Percentiles rank a stretch among this genome's conserved stretches.
Conservation (phyloP, 202 grass and related monocot species). For the Schoenoplectus triqueter region DNA sequence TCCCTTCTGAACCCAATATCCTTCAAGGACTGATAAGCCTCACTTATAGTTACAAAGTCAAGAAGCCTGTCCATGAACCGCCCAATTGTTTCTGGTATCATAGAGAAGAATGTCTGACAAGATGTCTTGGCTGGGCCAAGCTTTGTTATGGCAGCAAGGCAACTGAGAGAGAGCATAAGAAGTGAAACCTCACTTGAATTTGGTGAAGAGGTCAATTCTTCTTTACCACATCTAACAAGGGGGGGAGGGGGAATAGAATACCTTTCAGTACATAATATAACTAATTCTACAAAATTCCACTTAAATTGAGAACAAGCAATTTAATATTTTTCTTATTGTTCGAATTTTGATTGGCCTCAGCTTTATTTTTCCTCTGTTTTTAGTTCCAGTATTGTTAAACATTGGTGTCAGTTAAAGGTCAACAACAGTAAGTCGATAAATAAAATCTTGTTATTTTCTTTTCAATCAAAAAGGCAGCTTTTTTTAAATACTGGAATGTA, state of each 20-base stretch:
- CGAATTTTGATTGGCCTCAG: background rate
- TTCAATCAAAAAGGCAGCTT: background rate
- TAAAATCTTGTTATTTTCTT: background rate
- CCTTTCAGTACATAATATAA: background rate
- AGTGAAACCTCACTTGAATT: constrained; percentile 80
- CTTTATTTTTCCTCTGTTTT: background rate
- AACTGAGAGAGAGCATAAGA: constrained; percentile 84
- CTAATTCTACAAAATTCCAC: background rate
- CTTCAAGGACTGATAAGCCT: constrained; percentile 82
- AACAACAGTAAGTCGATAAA: background rate
- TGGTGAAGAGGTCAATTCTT: constrained; percentile 45
- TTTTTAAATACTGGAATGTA: background rate
- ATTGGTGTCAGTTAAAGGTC: background rate
- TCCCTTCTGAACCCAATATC: constrained; percentile 87
- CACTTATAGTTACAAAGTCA: constrained; percentile 77
- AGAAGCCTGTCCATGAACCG: constrained; percentile 96
- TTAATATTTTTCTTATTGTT: background rate
- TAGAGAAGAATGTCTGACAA: constrained; percentile 87
- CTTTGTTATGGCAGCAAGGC: constrained; percentile 91
- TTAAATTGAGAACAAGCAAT: constrained; percentile 27
- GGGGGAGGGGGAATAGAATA: background rate
- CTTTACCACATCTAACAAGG: constrained; percentile 58
- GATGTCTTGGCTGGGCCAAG: constrained; percentile 95
- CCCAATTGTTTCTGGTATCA: constrained; percentile 79
- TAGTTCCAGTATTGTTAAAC: background rate